Base-by-base conservation (phyloP, 148 eudicot genomes). In the Rhododendron simsii region DNA sequence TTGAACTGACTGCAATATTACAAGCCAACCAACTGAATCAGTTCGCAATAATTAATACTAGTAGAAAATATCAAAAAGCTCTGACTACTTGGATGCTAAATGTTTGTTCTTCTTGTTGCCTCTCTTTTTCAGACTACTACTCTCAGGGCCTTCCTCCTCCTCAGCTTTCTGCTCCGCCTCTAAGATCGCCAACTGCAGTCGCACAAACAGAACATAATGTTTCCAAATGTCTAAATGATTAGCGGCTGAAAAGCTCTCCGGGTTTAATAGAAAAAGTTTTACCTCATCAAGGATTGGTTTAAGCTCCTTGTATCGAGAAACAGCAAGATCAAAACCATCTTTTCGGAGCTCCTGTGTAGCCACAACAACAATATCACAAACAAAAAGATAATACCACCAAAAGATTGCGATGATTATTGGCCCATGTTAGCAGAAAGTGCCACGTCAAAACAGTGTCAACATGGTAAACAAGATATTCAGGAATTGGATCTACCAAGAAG, bases 261-360 rank as follows among this genome's bases (percentile, higher is more conserved):
- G 45, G n/a, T 5, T 28, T 71, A 8, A 45, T 83, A 51, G 35
- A 53, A 20, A 65, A 84, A 71, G 73, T 30, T 10, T 69, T 89
- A 92, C 99, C 98, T 96, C 99, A 67, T 96, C 98, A 76, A 96
- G 98, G 84, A 96, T 95, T 37, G 99, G 99, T 88, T 96, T 96
- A 57, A 96, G 98, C 90, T 96, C 99, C 89, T 91, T 92, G 92
- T 95, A 97, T 83, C 99, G 94, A 79, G 91, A 81, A 87, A 93
- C 97, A 57, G 99, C 99, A 86, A 97, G 95, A 91, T 97, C 99
- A 91, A 97, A 97, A 39, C 99, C 99, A 91, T 97, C 99, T 85
- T 95, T 97, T 8, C 99, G 95, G 23, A 97, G 95, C 89, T 97
- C 99, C 99, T 95, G 87, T 75, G 82, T 81, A 65, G 85, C 61